Conservation (phyloP, 169 alveolate species). For the Cryptosporidium andersoni region DNA sequence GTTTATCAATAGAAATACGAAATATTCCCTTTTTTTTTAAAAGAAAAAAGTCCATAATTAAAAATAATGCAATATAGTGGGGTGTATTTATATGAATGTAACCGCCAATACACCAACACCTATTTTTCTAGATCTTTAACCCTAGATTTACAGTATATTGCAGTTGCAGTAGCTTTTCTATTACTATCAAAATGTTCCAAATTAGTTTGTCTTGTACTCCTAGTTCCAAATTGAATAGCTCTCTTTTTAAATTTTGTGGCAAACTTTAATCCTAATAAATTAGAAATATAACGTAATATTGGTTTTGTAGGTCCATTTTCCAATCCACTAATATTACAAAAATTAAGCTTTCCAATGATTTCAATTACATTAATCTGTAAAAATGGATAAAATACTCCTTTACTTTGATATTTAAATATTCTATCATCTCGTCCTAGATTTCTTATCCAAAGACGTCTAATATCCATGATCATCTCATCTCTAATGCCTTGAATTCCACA, state of each 20-base stretch:
- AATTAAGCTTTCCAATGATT: slow-evolving; percentile 32
- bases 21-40: neutral
- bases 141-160: slow-evolving; percentile 15
- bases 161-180: slow-evolving; percentile 79
- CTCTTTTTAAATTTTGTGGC: slow-evolving; percentile 78
- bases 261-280: slow-evolving; percentile 67
- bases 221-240: slow-evolving; percentile 88
- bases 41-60: neutral
- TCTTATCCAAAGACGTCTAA: slow-evolving; percentile 88
- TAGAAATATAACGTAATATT: slow-evolving; percentile 76
- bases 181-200: slow-evolving; percentile 80
- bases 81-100: neutral
- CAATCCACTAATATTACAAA: slow-evolving; percentile 52
- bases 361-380: slow-evolving; percentile 74
- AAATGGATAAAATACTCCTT: slow-evolving; percentile 86
- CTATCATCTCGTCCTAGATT: slow-evolving; percentile 92
- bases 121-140: neutral
- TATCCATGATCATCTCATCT: slow-evolving; percentile 85
- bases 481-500: slow-evolving; percentile 80
- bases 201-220: slow-evolving; percentile 82
- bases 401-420: slow-evolving; percentile 81
- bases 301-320: slow-evolving; percentile 73
- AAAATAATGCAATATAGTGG: neutral
- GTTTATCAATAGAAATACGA: neutral
- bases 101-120: slow-evolving; percentile 7